Evolutionary conservation across 2,329 filamentous ascomycete species (phyloP).

Genomic region (Aspergillus awamori): DNA sequence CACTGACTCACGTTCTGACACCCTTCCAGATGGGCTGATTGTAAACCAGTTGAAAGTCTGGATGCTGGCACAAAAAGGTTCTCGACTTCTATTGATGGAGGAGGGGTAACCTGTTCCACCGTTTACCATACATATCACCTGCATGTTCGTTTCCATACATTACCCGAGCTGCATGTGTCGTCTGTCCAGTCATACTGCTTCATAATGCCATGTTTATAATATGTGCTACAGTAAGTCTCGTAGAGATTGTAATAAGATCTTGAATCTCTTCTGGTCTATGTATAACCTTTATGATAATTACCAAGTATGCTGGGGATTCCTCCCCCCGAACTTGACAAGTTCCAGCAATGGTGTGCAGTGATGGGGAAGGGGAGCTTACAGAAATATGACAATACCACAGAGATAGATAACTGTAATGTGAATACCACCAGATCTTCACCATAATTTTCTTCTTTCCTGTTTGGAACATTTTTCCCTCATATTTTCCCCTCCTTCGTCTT

Average conservation of each 20-base stretch:
- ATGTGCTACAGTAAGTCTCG: background rate
- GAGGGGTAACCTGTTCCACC: background rate
- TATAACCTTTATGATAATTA: too few species aligned
- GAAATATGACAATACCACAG: background rate
- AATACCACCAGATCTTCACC: slow-evolving; percentile 14
- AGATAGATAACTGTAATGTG: background rate
- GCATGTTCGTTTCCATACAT: background rate
- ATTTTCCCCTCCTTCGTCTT: slow-evolving; percentile 5
- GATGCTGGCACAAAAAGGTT: background rate
- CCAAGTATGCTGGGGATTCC: too few species aligned
- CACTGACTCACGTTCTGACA: background rate
- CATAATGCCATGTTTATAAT: background rate
- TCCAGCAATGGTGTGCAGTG: background rate
- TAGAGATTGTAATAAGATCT: background rate
- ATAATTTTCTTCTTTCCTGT: slow-evolving; percentile 10
- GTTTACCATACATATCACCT: background rate
- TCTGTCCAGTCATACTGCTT: too few species aligned
- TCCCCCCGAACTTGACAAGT: too few species aligned
- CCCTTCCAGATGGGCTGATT: slow-evolving; percentile 1
- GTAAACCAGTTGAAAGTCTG: background rate
- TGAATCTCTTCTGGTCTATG: too few species aligned
- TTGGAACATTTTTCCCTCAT: slow-evolving; percentile 16
- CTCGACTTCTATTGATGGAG: background rate
- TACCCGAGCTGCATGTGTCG: background rate
- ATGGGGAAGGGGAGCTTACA: background rate